These are phyloP conservation scores for Leccinum arenicola DNA, from an alignment of 768 basidiomycete genomes.

Conservation along the genomic window DNA sequence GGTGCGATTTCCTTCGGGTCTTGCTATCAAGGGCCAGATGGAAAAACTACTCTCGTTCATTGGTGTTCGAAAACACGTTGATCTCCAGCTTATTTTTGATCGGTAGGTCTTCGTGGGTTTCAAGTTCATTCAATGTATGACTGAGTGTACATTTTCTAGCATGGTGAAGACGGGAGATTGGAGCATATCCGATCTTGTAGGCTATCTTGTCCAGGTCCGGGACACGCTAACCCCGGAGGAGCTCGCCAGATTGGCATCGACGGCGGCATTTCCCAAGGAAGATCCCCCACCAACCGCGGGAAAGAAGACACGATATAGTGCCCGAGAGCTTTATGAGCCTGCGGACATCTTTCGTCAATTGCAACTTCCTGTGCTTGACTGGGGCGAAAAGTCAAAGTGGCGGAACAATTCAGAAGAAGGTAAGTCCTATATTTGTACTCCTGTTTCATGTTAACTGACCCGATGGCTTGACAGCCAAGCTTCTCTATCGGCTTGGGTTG, in stretches of 20 bases:
- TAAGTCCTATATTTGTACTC: constrained; percentile 26
- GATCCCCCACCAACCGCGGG: constrained; percentile 20
- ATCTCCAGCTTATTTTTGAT: constrained; percentile 90
- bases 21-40: constrained; percentile 59
- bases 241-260: constrained; percentile 50
- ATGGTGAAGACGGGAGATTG: constrained; percentile 90
- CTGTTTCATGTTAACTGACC: background rate
- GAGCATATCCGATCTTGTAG: constrained; percentile 81
- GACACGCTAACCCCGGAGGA: constrained; percentile 58
- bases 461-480: constrained; percentile 54
- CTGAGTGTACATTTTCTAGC: constrained; percentile 34
- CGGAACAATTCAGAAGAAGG: constrained; percentile 82
- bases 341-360: constrained; percentile 65
- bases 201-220: constrained; percentile 84
- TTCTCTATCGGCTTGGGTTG: constrained; percentile 72
- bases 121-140: background rate
- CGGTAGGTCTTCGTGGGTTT: constrained; percentile 44
- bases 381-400: constrained; percentile 83
- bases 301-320: constrained; percentile 48
- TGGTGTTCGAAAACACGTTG: constrained; percentile 89
- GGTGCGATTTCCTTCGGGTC: constrained; percentile 65
- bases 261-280: constrained; percentile 76
- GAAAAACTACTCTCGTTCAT: constrained; percentile 71
- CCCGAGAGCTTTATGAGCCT: constrained; percentile 85
- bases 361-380: constrained; percentile 81